Base-by-base conservation (phyloP, 108 stramenopile genomes). In the Parietichytrium sp. region DNA sequence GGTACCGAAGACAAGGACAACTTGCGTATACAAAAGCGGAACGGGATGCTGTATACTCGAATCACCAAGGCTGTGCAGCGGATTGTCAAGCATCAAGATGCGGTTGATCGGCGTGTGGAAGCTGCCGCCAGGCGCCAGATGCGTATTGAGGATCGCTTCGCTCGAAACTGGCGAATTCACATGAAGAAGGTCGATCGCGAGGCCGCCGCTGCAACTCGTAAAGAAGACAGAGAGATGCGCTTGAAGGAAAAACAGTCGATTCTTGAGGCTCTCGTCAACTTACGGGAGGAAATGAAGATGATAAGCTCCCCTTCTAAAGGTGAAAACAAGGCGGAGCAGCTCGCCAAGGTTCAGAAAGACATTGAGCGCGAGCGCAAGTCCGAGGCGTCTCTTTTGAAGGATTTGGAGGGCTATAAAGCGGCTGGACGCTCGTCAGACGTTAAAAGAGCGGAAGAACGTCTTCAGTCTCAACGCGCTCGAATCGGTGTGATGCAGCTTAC, bases 211-310 rank as follows among this genome's bases (percentile, higher is more conserved):
- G 38, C 38, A 0, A 72, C 15, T n/a, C 61, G 18, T 10, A 31
- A 38, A 20, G 61, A 72, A 25, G 61, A 72, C 20, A 72, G 45
- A 25, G 61, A 72, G 13, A 42, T 42, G 10, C 61, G 61, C 61
- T 45, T 72, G 23, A 72, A 72, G 61, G 61, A 72, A 42, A 33
- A 42, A 2, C 61, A 72, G 42, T 33, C 36, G 15, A 33, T 45
- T 20, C 61, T 72, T 25, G 61, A 72, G 38, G 61, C 61, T n/a
- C 61, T 72, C 61, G 45, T 45, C 38, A 42, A 72, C 33, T 3
- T 72, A n/a, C 61, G 61, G 38, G 61, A 72, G 42, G 61, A 72
- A 25, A 72, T 72, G 38, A 72, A 72, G 61, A 72, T 45, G 61
- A 72, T 45, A 23, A 33, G 61, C 1, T 33, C 36, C 3, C 38